Evolutionary conservation across 371 early-diverging fungal species (phyloP).

Genomic region (Capillidium heterosporum): DNA sequence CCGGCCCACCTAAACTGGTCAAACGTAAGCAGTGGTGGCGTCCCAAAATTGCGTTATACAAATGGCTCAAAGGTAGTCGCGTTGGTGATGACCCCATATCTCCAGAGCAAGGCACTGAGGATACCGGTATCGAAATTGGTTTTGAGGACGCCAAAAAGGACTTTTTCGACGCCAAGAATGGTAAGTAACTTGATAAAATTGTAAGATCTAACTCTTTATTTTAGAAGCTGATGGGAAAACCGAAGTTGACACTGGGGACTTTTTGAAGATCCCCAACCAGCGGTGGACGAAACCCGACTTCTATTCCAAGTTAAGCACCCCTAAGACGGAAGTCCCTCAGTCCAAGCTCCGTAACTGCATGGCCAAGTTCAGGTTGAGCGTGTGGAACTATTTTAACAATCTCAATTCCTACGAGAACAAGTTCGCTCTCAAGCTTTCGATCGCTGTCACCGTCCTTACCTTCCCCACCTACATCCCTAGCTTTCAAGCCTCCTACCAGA

Average conservation of each 20-base stretch:
- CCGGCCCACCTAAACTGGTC: background rate
- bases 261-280: background rate
- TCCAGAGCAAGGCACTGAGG: background rate
- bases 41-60: background rate
- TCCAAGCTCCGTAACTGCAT: too few relatives aligned
- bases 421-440: background rate
- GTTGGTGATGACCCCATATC: background rate
- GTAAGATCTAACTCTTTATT: background rate
- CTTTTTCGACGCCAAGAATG: background rate
- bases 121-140: background rate
- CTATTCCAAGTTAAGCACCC: background rate
- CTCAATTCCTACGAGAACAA: background rate
- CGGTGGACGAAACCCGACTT: slow-evolving; percentile 4
- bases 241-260: background rate
- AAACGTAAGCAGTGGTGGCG: background rate
- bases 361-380: background rate
- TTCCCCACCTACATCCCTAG: background rate
- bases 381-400: background rate
- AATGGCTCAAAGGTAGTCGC: background rate
- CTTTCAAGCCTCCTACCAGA: background rate
- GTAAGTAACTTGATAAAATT: background rate
- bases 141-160: background rate
- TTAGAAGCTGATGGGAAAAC: background rate
- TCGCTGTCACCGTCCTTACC: background rate
- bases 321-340: background rate